A percentile compares a stretch with the other conserved stretches of the same genome.
Evolutionary conservation across 768 basidiomycete genomes (phyloP).

Genomic region (Leccinum rimulosum): DNA sequence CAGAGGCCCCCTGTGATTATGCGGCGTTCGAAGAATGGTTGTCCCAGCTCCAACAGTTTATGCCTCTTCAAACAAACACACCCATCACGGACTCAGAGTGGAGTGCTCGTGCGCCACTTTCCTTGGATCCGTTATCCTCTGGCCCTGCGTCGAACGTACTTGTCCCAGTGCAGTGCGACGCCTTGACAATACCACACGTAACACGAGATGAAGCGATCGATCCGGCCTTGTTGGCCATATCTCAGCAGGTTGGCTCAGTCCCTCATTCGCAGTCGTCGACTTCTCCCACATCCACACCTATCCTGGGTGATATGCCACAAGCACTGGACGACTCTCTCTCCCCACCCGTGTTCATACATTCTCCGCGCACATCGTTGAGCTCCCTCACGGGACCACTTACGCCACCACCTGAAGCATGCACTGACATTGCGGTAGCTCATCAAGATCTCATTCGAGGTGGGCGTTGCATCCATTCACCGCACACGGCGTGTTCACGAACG

Average conservation of each 20-base stretch:
- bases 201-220: slow-evolving; percentile 30
- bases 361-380: slow-evolving; percentile 33
- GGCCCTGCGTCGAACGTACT: not conserved
- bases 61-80: slow-evolving; percentile 22
- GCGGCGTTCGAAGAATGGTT: slow-evolving; percentile 50
- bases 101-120: not conserved
- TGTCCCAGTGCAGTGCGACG: not conserved
- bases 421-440: slow-evolving; percentile 4
- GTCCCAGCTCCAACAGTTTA: slow-evolving; percentile 46
- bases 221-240: slow-evolving; percentile 32
- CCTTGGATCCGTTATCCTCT: slow-evolving; percentile 3
- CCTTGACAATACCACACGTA: not conserved
- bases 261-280: slow-evolving; percentile 3
- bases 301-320: slow-evolving; percentile 1
- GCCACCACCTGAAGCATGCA: slow-evolving; percentile 18
- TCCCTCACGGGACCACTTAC: slow-evolving; percentile 29
- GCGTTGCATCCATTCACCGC: not conserved
- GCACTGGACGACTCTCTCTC: slow-evolving; percentile 5
- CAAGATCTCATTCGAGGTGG: slow-evolving; percentile 12
- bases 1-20: slow-evolving; percentile 32
- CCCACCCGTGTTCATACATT: slow-evolving; percentile 23
- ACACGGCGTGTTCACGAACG: slow-evolving; percentile 3
- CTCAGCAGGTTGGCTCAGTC: slow-evolving; percentile 10
- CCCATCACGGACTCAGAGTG: slow-evolving; percentile 13
- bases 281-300: not conserved